These are phyloP conservation scores for Chenopodium quinoa DNA, from an alignment of 148 eudicot genomes.

Conservation along the genomic window DNA sequence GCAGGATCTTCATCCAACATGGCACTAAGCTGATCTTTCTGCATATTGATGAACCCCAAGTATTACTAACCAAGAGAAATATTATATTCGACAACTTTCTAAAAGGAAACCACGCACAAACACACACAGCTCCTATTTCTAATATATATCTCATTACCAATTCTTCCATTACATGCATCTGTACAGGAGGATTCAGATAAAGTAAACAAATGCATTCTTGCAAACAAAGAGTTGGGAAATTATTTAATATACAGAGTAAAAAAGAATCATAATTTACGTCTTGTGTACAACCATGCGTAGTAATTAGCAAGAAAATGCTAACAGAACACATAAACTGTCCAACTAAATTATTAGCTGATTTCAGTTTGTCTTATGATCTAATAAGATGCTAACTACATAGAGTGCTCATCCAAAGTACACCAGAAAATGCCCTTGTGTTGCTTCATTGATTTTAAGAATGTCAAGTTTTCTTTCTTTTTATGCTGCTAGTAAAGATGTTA, in stretches of 20 bases:
- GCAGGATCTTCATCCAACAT: conserved; percentile 96
- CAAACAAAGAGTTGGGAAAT: neutral
- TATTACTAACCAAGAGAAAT: neutral
- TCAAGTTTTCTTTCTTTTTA: neutral
- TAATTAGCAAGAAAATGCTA: neutral
- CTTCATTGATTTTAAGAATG: neutral
- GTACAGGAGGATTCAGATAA: neutral
- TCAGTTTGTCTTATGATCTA: neutral
- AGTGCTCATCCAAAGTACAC: neutral
- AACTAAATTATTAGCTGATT: neutral
- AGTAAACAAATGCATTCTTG: neutral
- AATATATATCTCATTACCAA: neutral
- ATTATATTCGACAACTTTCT: no score
- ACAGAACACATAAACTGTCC: neutral
- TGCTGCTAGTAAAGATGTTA: neutral
- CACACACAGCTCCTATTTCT: neutral
- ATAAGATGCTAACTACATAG: neutral
- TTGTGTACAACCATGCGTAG: neutral
- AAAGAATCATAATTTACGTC: neutral
- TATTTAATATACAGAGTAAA: neutral
- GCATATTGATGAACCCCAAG: conserved; percentile 24
- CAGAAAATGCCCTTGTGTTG: neutral
- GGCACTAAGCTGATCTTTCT: conserved; percentile 96
- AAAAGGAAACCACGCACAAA: neutral
- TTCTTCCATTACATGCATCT: neutral